Conservation (phyloP, 352 stramenopile genomes). For the Blastocystis sp. region DNA sequence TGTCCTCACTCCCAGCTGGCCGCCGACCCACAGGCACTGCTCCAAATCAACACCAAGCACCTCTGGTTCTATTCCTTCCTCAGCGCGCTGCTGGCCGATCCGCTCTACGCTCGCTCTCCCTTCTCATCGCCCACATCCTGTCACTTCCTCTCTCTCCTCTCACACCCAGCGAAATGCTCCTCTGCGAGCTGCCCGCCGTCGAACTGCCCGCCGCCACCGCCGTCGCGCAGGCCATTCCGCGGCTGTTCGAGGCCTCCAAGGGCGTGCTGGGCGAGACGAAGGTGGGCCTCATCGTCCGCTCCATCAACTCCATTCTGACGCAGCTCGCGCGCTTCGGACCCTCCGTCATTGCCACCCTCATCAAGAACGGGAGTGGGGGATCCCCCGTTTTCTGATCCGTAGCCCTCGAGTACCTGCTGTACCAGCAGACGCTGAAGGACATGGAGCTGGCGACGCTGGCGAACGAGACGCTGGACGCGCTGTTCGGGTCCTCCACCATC, state of each 20-base stretch:
- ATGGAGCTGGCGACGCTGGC: neutral
- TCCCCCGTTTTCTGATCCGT: neutral
- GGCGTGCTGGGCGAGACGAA: neutral
- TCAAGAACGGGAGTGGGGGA: neutral
- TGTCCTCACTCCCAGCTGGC: neutral
- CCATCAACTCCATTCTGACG: neutral
- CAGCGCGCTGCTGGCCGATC: neutral
- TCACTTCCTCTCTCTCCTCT: neutral
- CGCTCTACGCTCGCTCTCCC: neutral
- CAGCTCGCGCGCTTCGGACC: neutral
- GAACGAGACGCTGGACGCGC: conserved; percentile 13
- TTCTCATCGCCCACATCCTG: neutral
- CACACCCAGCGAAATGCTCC: neutral
- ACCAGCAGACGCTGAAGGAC: neutral
- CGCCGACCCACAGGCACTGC: neutral
- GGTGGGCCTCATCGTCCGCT: neutral
- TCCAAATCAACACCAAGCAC: neutral
- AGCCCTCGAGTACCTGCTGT: neutral
- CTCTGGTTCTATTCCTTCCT: neutral
- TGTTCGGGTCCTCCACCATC: conserved; percentile 13
- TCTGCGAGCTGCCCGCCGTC: neutral
- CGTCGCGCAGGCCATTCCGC: neutral
- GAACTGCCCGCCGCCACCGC: neutral
- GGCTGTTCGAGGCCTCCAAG: neutral
- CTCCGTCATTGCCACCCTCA: neutral